These are phyloP conservation scores for Crithidia sp. DNA, from an alignment of 208 protist genomes.

Conservation along the genomic window DNA sequence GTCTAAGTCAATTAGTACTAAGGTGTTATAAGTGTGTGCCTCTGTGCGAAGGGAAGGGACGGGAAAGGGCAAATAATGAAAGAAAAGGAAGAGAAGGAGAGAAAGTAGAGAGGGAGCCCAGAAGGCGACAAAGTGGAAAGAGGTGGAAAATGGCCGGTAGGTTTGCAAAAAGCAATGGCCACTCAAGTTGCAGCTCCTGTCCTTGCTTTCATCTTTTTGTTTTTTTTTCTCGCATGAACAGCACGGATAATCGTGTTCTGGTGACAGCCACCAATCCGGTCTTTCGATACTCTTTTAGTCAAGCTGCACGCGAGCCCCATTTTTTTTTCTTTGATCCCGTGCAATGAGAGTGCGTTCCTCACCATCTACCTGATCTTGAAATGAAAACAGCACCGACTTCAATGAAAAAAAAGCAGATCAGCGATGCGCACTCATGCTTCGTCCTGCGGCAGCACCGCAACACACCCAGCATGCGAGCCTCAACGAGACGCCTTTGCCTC, in stretches of 20 bases:
- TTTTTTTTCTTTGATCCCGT: not conserved
- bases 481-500: not conserved
- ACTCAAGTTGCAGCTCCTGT: not conserved
- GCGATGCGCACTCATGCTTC: not conserved
- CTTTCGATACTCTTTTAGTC: no score
- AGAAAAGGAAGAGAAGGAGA: slow-evolving; percentile 23
- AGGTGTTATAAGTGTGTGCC: slow-evolving; percentile 14
- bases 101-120: not conserved
- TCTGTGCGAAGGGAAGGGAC: slow-evolving; percentile 13
- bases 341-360: no score
- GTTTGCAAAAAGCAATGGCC: not conserved
- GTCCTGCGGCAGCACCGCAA: not conserved
- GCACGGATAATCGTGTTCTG: not conserved
- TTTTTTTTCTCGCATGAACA: not conserved
- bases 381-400: no score
- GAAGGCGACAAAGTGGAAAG: slow-evolving; percentile 3
- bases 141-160: slow-evolving; percentile 12
- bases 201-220: not conserved
- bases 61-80: not conserved
- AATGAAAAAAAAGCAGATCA: no score
- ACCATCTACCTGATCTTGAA: no score
- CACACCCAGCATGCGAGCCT: not conserved
- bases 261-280: no score
- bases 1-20: slow-evolving; percentile 21
- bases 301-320: not conserved